Evolutionary conservation across 2,329 filamentous ascomycete genomes (phyloP), one percentile per base, ranked within the genome.

Genomic region (Hypoxylon sp.): DNA sequence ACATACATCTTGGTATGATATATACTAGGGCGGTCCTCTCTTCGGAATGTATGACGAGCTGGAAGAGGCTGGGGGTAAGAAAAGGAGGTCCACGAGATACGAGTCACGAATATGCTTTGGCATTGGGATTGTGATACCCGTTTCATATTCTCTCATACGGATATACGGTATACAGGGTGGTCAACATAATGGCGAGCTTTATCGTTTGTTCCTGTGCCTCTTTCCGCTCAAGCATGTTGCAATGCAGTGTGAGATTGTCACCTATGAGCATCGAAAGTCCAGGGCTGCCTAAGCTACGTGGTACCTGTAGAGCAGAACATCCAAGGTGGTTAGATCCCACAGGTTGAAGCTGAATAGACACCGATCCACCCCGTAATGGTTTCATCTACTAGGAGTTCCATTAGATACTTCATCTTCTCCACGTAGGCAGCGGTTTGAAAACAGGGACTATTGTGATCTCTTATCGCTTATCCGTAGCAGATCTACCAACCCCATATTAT

Each of bases 81-180:
- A 30, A 22, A 35, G 51, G 42, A 53, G 40, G 25, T 20, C 17
- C 13, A 70, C 66, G 69, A 69, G 66, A 63, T 57, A 72, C 60
- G 69, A 70, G 64, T 48, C 61, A 70, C 48, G 70, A 70, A 42
- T 31, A 44, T 61, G 51, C 33, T 42, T 62, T 64, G 49, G 62
- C 30, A 64, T 58, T 58, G 64, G 70, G 62, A 70, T 65, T 70
- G 44, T 66, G 70, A 72, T 70, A 70, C 70, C 67, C 62, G 55
- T 71, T 66, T 55, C 44, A 44, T 64, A 61, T 48, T 58, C 55
- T 59, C 35, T 40, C 40, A 37, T 31, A 44, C 7, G 57, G 31
- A 53, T 51, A 56, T 30, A 35, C 46, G 55, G 40, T 37, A 50
- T 59, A 53, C 22, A 46, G 31, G 37, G 35, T 25, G 42, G 20